A percentile compares a stretch with the other conserved stretches of the same genome.
These are phyloP conservation scores for Paecilomyces sp. DNA, from an alignment of 2,329 filamentous ascomycete genomes.

Conservation along the genomic window DNA sequence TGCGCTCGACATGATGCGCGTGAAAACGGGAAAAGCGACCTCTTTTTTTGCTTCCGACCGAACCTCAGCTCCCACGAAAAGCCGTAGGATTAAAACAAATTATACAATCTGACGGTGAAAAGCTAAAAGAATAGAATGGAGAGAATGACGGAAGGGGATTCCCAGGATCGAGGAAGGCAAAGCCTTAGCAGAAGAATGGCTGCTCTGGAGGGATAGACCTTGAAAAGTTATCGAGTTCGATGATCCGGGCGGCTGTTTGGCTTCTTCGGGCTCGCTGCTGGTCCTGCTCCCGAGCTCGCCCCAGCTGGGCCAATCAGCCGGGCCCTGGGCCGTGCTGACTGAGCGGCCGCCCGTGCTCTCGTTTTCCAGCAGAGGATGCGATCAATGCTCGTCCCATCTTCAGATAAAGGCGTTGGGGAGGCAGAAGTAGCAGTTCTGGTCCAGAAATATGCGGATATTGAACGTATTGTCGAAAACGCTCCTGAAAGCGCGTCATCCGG, in stretches of 20 bases:
- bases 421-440: neutral
- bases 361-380: neutral
- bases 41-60: neutral
- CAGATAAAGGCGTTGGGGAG: neutral
- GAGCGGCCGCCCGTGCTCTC: neutral
- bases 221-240: constrained; percentile 1
- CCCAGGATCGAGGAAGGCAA: neutral
- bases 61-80: neutral
- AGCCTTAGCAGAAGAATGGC: neutral
- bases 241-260: neutral
- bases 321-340: neutral
- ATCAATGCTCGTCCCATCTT: neutral
- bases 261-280: neutral
- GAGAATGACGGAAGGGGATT: neutral
- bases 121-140: neutral
- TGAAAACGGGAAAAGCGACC: constrained; percentile 7
- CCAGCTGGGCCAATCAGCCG: neutral
- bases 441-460: neutral
- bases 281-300: neutral
- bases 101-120: neutral
- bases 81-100: neutral
- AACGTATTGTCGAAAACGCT: neutral
- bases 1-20: constrained; percentile 34
- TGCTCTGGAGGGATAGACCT: neutral
- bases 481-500: neutral